A percentile compares a stretch with the other conserved stretches of the same genome.
These are phyloP conservation scores for Trichoderma atroviride DNA, from an alignment of 2,329 filamentous ascomycete genomes.

Conservation along the genomic window DNA sequence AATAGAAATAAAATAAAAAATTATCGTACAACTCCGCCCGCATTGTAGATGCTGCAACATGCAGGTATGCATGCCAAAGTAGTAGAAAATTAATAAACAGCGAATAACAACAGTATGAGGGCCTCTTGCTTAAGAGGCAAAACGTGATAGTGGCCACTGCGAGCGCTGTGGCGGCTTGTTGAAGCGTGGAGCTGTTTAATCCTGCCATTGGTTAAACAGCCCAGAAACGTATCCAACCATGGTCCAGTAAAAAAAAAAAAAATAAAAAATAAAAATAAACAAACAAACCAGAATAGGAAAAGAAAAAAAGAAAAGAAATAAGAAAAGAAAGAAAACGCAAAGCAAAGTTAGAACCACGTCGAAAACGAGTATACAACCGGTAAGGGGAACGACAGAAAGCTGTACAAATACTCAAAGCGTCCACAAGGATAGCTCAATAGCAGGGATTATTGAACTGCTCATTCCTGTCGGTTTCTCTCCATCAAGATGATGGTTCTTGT, in stretches of 20 bases:
- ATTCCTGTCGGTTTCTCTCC: background rate
- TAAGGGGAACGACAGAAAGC: background rate
- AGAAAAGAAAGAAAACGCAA: background rate
- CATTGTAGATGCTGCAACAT: background rate
- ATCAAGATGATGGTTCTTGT: background rate
- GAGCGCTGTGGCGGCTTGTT: background rate
- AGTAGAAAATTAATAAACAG: background rate
- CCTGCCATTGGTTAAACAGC: background rate
- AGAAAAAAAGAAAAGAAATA: background rate
- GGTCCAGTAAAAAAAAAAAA: background rate
- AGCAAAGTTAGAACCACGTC: background rate
- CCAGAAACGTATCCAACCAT: slow-evolving; percentile 16
- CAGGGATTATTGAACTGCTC: background rate
- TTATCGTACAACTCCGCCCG: background rate
- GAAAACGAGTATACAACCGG: background rate
- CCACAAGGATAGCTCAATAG: background rate
- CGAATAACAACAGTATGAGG: background rate
- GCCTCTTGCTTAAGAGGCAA: background rate
- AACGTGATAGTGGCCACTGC: slow-evolving; percentile 1
- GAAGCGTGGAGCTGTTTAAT: background rate
- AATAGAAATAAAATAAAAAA: background rate
- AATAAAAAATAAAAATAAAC: background rate
- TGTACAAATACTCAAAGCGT: background rate
- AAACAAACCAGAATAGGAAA: background rate
- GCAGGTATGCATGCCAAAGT: background rate